A percentile compares a stretch with the other conserved stretches of the same genome.
Conservation (phyloP, 1,284 basidiomycete genomes). For the Porogramme epimiltina region DNA sequence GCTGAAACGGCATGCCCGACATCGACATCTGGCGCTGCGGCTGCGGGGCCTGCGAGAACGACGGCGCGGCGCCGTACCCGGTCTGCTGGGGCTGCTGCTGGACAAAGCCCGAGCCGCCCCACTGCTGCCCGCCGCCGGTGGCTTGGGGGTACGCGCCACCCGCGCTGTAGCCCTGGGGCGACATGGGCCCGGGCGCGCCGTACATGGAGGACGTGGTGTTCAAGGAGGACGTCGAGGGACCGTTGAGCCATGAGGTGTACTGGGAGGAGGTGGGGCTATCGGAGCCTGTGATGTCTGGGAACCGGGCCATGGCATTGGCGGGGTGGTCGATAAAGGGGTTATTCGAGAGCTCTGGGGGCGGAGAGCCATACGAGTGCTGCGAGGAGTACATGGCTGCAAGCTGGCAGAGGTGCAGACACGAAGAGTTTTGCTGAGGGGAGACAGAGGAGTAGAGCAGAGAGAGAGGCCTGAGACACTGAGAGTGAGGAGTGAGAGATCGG, state of each 20-base stretch:
- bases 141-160: conserved; percentile 20
- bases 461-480: background rate
- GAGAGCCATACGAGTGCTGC: conserved; percentile 26
- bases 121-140: conserved; percentile 19
- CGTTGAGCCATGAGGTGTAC: conserved; percentile 33
- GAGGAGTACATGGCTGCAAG: conserved; percentile 29
- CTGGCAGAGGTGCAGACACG: background rate
- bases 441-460: background rate
- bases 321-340: conserved; percentile 42
- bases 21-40: conserved; percentile 21
- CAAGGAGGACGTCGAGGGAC: conserved; percentile 18
- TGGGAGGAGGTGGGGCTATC: conserved; percentile 23
- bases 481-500: background rate
- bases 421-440: background rate
- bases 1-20: conserved; percentile 33
- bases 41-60: background rate
- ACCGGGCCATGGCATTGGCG: conserved; percentile 35
- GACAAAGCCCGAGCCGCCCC: conserved; percentile 19
- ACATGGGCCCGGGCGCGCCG: conserved; percentile 16
- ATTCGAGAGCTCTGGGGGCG: conserved; percentile 37
- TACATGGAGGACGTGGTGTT: conserved; percentile 19
- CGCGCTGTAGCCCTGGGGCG: conserved; percentile 16
- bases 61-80: conserved; percentile 12
- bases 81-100: conserved; percentile 28
- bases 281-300: conserved; percentile 33